Evolutionary conservation across 2,329 filamentous ascomycete species (phyloP), one percentile per base, ranked within the genome.

Genomic region (Fusarium circinatum): DNA sequence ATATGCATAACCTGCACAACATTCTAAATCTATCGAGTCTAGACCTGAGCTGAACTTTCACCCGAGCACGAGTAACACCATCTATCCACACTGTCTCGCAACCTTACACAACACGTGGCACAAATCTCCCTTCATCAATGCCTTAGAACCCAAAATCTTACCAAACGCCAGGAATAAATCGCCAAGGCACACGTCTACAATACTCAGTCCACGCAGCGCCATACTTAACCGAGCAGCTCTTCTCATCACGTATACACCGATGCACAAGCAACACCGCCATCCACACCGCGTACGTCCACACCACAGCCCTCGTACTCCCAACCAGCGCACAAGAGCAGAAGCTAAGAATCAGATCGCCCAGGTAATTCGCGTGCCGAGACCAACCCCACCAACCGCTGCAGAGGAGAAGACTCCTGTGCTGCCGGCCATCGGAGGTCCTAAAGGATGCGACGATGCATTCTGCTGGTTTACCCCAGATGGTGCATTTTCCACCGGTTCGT

Each of bases 201-300:
- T 87, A 87, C 48, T 81, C 80, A 13, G 81, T 78, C 85, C 85
- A 87, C 3, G 79, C 79, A 6, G 79, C 73, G 6, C 85, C 85
- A 62, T 87, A 87, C 68, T 87, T 87, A 26, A 76, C 79, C 5
- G 76, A 79, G 45, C 84, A 86, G 14, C 85, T 78, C 58, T 81
- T 80, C 74, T 87, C 85, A 55, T 86, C 85, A 15, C 85, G 80
- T 39, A 82, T 79, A 51, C 84, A 86, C 11, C 85, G 80, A 74
- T 87, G 85, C 10, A 86, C 74, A 8, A 87, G 79, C 15, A 87
- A 66, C 6, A 81, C 63, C 0, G 81, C 82, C 83, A 87, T 86
- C 73, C 83, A 86, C 2, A 85, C 79, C 1, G 82, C 82, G 65
- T 87, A 87, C 2, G 79, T 81, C 84, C 85, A 87, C 0, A 85